Base-by-base conservation (phyloP, 495 filamentous ascomycete genomes). In the Pyronema domesticum region DNA sequence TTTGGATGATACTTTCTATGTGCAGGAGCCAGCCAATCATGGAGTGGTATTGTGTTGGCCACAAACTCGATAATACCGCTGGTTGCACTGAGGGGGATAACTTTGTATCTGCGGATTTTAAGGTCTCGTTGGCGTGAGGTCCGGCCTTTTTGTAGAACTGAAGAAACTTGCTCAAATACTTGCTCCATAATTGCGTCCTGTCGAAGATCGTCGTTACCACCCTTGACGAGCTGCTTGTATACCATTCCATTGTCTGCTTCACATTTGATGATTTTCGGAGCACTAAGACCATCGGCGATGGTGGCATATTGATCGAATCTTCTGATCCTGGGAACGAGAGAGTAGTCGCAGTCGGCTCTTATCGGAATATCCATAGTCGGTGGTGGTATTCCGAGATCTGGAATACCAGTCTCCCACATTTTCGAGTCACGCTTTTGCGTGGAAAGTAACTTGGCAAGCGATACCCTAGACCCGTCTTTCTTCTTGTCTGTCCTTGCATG, bases 131-230 rank as follows among this genome's bases (percentile, higher is more conserved):
- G 88, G 8, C 85, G 80, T 6, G 93, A 95, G 9, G 82, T 78
- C 47, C 83, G 78, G 60, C 95, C 83, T 19, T 82, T 81, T 68
- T 83, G 82, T 19, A 99, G 74, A 5, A 96, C 80, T 53, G 82
- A 81, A 62, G 83, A 94, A 33, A 95, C 91, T 75, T 94, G 85
- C 47, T 85, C 86, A 69, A 96, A 99, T 34, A 99, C 91, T 69
- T 99, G 91, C 67, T 96, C 93, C 93, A 99, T 99, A 70, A 99
- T 99, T 14, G 91, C 86, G 63, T 99, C 91, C 70, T 99, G 91
- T n/a, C 91, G 83, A 10, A 99, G 75, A 62, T 98, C 91, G 66
- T 96, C 89, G 58, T 85, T 88, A 30, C 89, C 86, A 61, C 85
- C 83, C 70, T 99, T 99, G 64, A 91, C 85, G 57, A 96, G 72